These are phyloP conservation scores for Leccinum disarticulatum DNA, from an alignment of 768 basidiomycete genomes.

Conservation along the genomic window DNA sequence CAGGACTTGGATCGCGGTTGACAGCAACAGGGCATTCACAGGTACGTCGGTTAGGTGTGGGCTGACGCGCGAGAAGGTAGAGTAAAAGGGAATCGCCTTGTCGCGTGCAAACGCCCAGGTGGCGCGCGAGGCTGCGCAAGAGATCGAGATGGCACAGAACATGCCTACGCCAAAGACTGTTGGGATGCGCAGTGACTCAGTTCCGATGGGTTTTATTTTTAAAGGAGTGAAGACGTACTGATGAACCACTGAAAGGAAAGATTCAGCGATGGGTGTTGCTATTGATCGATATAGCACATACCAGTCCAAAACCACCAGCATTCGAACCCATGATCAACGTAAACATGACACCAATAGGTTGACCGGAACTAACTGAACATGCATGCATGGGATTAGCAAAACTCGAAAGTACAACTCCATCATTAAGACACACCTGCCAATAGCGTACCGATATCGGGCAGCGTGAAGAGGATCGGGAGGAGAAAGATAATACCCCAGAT, in stretches of 20 bases:
- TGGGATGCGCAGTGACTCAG: neutral
- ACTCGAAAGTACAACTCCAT: neutral
- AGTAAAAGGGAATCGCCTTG: slow-evolving; percentile 57
- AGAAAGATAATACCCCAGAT: slow-evolving; percentile 54
- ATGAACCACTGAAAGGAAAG: slow-evolving; percentile 39
- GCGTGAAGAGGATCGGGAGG: slow-evolving; percentile 63
- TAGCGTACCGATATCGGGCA: slow-evolving; percentile 55
- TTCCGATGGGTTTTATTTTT: too few species aligned
- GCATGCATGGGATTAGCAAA: slow-evolving; percentile 4
- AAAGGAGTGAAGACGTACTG: slow-evolving; percentile 26
- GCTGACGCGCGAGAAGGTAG: slow-evolving; percentile 47
- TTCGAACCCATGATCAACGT: slow-evolving; percentile 60
- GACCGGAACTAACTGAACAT: slow-evolving; percentile 52
- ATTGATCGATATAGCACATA: slow-evolving; percentile 26
- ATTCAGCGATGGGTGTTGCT: neutral
- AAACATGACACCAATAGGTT: slow-evolving; percentile 64
- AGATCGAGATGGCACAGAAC: slow-evolving; percentile 67
- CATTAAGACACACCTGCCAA: slow-evolving; percentile 43
- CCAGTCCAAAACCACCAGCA: slow-evolving; percentile 62
- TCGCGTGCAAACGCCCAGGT: slow-evolving; percentile 75
- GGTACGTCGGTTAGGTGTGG: slow-evolving; percentile 47
- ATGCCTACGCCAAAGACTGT: slow-evolving; percentile 54
- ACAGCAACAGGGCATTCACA: slow-evolving; percentile 59
- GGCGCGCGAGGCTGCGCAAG: slow-evolving; percentile 64
- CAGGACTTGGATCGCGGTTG: slow-evolving; percentile 55